Percentiles rank a stretch among this genome's conserved stretches.
phyloP scores from a whole-genome alignment of 257 asterid genomes.

The Jacaranda copaia region DNA sequence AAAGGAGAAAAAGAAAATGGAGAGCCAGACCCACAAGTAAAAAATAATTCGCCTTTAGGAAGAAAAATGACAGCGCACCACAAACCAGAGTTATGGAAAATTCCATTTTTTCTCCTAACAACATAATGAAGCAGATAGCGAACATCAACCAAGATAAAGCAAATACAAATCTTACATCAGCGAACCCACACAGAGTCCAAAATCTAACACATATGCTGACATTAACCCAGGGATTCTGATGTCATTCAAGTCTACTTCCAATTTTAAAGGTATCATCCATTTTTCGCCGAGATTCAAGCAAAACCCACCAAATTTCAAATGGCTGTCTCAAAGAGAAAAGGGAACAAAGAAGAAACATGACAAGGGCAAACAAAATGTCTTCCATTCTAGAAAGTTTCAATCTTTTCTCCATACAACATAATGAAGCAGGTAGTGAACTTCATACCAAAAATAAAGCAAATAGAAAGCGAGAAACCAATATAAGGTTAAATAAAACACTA shows the following conservation, averaged over 20 bases:
- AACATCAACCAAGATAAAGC: not conserved
- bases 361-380: no score
- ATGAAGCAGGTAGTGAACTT: not conserved
- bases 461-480: slow-evolving; percentile 9
- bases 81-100: not conserved
- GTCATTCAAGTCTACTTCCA: no score
- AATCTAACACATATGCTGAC: no score
- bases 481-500: not conserved
- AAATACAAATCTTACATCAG: not conserved
- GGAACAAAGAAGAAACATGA: no score
- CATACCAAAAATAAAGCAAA: not conserved
- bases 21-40: slow-evolving; percentile 1
- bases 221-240: no score
- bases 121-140: not conserved
- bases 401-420: not conserved
- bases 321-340: no score
- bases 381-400: not conserved
- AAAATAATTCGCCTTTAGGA: not conserved
- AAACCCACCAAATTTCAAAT: no score
- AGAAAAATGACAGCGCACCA: not conserved
- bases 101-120: slow-evolving; percentile 8
- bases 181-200: no score
- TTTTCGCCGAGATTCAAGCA: no score
- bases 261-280: no score
- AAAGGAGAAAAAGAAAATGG: not conserved